Evolutionary conservation across 305 asterid genomes (phyloP).

Genomic region (Fraxinus latifolia): DNA sequence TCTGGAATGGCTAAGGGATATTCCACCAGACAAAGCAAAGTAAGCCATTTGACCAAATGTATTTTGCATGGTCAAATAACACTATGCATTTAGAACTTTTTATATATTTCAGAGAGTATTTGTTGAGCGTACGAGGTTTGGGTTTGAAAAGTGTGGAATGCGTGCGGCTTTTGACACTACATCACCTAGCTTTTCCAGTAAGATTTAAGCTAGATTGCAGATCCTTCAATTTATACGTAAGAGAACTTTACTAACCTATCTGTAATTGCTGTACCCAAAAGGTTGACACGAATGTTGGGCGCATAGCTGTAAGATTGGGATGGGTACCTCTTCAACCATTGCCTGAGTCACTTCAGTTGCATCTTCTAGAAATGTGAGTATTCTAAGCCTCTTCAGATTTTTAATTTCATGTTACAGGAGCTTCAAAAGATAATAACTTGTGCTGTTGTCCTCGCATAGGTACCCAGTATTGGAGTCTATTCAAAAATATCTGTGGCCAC

Average conservation of each 20-base stretch:
- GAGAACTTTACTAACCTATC: slow-evolving; percentile 28
- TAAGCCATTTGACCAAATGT: slow-evolving; percentile 32
- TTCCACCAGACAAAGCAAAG: slow-evolving; percentile 98
- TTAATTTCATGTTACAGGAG: slow-evolving; percentile 16
- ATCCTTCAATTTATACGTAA: slow-evolving; percentile 15
- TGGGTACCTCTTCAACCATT: slow-evolving; percentile 99
- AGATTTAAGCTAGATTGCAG: slow-evolving; percentile 33
- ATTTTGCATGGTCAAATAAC: not conserved
- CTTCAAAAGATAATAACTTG: slow-evolving; percentile 26
- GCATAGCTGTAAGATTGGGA: slow-evolving; percentile 95
- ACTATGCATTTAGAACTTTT: slow-evolving; percentile 19
- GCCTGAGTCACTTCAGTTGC: slow-evolving; percentile 96
- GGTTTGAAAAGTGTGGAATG: slow-evolving; percentile 98
- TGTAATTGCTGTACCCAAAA: slow-evolving; percentile 35
- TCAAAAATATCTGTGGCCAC: slow-evolving; percentile 95
- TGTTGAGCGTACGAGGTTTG: slow-evolving; percentile 84
- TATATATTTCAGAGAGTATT: slow-evolving; percentile 70
- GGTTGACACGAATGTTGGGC: slow-evolving; percentile 99
- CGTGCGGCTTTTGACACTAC: slow-evolving; percentile 94
- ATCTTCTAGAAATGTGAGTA: slow-evolving; percentile 87
- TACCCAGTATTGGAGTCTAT: slow-evolving; percentile 92
- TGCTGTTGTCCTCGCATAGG: slow-evolving; percentile 43
- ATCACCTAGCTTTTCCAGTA: slow-evolving; percentile 97
- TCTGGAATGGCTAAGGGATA: slow-evolving; percentile 94
- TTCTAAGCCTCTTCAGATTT: slow-evolving; percentile 15